Percentiles rank a stretch among this genome's conserved stretches.
phyloP scores from a whole-genome alignment of 306 rosid species.

The Acacia acuminata region DNA sequence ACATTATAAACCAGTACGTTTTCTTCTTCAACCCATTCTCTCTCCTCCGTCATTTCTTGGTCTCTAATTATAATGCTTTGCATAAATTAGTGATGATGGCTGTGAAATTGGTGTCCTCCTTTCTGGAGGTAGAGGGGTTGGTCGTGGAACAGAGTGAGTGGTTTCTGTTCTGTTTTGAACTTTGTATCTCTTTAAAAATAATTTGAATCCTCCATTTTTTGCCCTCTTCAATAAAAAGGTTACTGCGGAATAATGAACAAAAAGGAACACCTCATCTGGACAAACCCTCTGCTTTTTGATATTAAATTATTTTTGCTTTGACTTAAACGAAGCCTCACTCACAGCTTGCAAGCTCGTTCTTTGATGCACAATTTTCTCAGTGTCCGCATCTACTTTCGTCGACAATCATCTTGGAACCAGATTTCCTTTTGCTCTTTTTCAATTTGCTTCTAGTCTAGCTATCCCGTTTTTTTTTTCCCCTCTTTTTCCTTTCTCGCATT shows the following conservation, averaged over 20 bases:
- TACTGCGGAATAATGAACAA: slow-evolving; percentile 37
- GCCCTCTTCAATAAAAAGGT: slow-evolving; percentile 35
- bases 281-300: slow-evolving; percentile 30
- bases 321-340: slow-evolving; percentile 36
- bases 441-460: not conserved
- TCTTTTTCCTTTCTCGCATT: slow-evolving; percentile 23
- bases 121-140: not conserved
- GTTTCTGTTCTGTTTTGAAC: slow-evolving; percentile 22
- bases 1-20: slow-evolving; percentile 27
- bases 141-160: slow-evolving; percentile 7
- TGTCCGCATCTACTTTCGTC: slow-evolving; percentile 43
- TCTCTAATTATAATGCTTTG: not conserved
- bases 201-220: slow-evolving; percentile 27
- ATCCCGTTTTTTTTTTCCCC: slow-evolving; percentile 21
- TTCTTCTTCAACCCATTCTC: not conserved
- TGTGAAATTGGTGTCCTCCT: not conserved
- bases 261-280: slow-evolving; percentile 53
- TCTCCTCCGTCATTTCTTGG: not conserved
- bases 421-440: slow-evolving; percentile 17
- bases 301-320: slow-evolving; percentile 41
- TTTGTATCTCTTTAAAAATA: not conserved
- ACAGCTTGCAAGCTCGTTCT: slow-evolving; percentile 45
- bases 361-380: slow-evolving; percentile 39
- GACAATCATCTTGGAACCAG: slow-evolving; percentile 61
- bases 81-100: not conserved